Evolutionary conservation across 257 asterid genomes (phyloP).

Genomic region (Lantana camara): DNA sequence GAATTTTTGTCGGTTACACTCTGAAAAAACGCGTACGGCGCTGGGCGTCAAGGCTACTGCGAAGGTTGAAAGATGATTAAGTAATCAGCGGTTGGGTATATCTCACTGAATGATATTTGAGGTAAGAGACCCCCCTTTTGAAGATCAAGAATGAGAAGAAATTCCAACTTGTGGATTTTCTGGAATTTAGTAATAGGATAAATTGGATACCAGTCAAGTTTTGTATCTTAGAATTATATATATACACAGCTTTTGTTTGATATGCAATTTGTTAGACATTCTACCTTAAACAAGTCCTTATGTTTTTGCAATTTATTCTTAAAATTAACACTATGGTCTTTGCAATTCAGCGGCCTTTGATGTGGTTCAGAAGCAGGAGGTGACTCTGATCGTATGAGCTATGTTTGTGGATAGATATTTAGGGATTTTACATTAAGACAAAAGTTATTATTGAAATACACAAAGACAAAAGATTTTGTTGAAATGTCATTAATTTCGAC

Average conservation of each 20-base stretch:
- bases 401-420: no score
- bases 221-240: conserved; percentile 5
- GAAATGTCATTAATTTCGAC: no score
- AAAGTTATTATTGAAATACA: no score
- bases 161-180: neutral
- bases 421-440: no score
- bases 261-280: neutral
- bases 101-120: conserved; percentile 10
- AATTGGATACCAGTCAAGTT: neutral
- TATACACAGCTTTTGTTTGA: neutral
- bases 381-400: no score
- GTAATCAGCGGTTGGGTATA: neutral
- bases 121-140: conserved; percentile 5
- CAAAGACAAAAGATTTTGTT: no score
- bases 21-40: conserved; percentile 73
- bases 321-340: no score
- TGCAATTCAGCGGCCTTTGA: no score
- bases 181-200: neutral
- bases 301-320: no score
- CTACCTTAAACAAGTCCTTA: neutral
- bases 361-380: no score
- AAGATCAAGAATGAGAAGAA: neutral
- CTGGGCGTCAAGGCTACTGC: conserved; percentile 72
- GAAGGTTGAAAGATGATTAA: conserved; percentile 66
- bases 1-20: conserved; percentile 73